Conservation (phyloP, 1,139 yeast species). For the Kluyveromyces marxianus region DNA sequence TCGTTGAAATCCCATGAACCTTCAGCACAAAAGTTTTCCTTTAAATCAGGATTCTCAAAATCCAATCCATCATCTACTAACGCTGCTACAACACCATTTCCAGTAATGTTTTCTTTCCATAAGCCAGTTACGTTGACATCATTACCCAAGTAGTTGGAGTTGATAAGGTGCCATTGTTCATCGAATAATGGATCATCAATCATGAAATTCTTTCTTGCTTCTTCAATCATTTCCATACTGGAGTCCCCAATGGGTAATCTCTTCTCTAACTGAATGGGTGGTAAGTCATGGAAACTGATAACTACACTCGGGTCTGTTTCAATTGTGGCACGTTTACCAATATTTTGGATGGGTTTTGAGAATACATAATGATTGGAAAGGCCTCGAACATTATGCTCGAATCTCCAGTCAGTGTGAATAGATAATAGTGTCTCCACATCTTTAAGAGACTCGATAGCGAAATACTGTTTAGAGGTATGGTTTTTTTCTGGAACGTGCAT, state of each 20-base stretch:
- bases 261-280: conserved; percentile 40
- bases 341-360: conserved; percentile 29
- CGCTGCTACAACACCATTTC: conserved; percentile 76
- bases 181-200: conserved; percentile 76
- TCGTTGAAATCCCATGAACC: conserved; percentile 93
- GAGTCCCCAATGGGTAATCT: conserved; percentile 44
- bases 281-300: conserved; percentile 45
- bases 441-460: conserved; percentile 43
- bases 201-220: conserved; percentile 45
- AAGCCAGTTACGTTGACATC: conserved; percentile 84
- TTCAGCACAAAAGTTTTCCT: conserved; percentile 58
- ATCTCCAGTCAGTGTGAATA: conserved; percentile 38
- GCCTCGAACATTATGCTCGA: conserved; percentile 55
- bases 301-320: conserved; percentile 17
- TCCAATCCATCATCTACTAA: conserved; percentile 94
- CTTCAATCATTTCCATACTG: conserved; percentile 36
- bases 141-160: conserved; percentile 63
- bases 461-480: conserved; percentile 38
- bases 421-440: conserved; percentile 32
- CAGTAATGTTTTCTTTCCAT: conserved; percentile 80
- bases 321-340: conserved; percentile 17
- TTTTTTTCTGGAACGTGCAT: conserved; percentile 30
- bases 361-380: conserved; percentile 56
- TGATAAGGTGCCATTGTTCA: conserved; percentile 86
- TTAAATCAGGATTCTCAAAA: conserved; percentile 64